These are phyloP conservation scores for Tephrocybe sp. DNA, from an alignment of 768 basidiomycete species.

Conservation along the genomic window DNA sequence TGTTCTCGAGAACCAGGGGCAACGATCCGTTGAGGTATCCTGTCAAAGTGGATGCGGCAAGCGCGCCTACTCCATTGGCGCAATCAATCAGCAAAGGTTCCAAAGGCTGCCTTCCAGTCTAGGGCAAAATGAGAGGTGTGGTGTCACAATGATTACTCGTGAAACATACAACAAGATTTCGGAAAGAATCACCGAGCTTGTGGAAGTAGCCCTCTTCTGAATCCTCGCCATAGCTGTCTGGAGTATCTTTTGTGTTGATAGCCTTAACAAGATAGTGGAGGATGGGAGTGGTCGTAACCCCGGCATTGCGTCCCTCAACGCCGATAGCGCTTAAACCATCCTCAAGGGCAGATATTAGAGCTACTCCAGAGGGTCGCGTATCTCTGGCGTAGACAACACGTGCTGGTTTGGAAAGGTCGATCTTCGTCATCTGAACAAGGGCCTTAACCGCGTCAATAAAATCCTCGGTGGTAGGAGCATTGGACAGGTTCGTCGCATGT, in stretches of 20 bases:
- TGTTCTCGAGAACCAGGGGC: slow-evolving; percentile 67
- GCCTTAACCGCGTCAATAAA: slow-evolving; percentile 63
- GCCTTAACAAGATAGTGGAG: slow-evolving; percentile 92
- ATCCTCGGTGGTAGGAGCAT: slow-evolving; percentile 72
- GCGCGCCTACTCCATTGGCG: slow-evolving; percentile 95
- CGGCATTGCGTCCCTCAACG: slow-evolving; percentile 69
- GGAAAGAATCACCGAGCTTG: slow-evolving; percentile 82
- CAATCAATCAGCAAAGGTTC: slow-evolving; percentile 84
- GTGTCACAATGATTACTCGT: not conserved
- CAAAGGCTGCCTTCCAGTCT: slow-evolving; percentile 59
- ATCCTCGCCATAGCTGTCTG: slow-evolving; percentile 76
- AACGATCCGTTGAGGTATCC: slow-evolving; percentile 60
- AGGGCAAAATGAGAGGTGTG: slow-evolving; percentile 8
- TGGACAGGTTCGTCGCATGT: slow-evolving; percentile 84
- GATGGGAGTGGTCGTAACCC: slow-evolving; percentile 89
- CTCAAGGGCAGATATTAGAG: slow-evolving; percentile 72
- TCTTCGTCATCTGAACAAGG: slow-evolving; percentile 62
- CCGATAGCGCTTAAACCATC: slow-evolving; percentile 78
- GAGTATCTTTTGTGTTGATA: slow-evolving; percentile 81
- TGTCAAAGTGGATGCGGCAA: slow-evolving; percentile 60
- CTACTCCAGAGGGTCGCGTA: slow-evolving; percentile 83
- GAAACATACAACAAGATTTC: slow-evolving; percentile 75
- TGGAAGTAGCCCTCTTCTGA: slow-evolving; percentile 79
- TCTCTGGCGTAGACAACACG: slow-evolving; percentile 90
- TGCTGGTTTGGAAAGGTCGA: slow-evolving; percentile 77